A percentile compares a stretch with the other conserved stretches of the same genome.
Evolutionary conservation across 495 filamentous ascomycete genomes (phyloP).

Genomic region (Penicillium canariense): DNA sequence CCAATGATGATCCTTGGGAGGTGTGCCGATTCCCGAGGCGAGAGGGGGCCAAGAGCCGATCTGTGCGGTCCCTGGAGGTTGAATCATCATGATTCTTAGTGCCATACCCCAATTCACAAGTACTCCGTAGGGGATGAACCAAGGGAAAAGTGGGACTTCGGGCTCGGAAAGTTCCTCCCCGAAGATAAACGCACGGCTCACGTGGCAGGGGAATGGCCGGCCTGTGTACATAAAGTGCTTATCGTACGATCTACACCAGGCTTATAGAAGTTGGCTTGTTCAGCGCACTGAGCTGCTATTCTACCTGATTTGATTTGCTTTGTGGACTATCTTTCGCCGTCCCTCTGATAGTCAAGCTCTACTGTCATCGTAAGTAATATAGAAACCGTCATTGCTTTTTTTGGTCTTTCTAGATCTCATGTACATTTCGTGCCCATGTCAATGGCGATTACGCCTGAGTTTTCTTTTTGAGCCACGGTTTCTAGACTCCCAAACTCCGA

Average conservation of each 20-base stretch:
- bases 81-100: not conserved
- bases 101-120: not conserved
- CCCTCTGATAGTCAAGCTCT: not conserved
- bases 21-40: slow-evolving; percentile 25
- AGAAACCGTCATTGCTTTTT: slow-evolving; percentile 28
- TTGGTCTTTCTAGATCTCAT: slow-evolving; percentile 23
- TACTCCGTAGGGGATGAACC: not conserved
- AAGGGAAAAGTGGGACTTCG: slow-evolving; percentile 6
- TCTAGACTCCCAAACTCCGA: slow-evolving; percentile 26
- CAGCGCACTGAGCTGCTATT: too few relatives aligned
- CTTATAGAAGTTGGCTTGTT: too few relatives aligned
- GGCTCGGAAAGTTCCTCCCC: slow-evolving; percentile 1
- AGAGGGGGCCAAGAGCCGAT: slow-evolving; percentile 11
- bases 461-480: slow-evolving; percentile 20
- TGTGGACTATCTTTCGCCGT: too few relatives aligned
- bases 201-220: not conserved
- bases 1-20: slow-evolving; percentile 13
- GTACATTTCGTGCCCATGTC: slow-evolving; percentile 23
- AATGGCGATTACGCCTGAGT: slow-evolving; percentile 7
- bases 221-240: not conserved
- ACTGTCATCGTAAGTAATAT: not conserved
- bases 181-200: slow-evolving; percentile 8
- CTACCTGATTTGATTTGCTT: too few relatives aligned
- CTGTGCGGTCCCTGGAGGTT: slow-evolving; percentile 1
- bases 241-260: too few relatives aligned